Evolutionary conservation across 768 basidiomycete genomes (phyloP).

Genomic region (Suillus discolor): DNA sequence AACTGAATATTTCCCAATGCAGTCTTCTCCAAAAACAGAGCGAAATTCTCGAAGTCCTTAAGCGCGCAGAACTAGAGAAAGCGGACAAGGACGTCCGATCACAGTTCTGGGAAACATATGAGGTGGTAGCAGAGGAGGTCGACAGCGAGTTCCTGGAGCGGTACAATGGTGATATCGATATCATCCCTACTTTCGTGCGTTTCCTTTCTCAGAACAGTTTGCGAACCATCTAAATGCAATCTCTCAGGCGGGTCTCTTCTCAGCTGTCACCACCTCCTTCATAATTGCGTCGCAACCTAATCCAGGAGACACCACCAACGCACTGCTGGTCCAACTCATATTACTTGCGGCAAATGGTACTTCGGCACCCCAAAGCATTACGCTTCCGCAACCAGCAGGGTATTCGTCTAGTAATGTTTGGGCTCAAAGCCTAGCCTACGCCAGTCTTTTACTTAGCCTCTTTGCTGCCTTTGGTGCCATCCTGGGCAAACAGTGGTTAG

Average conservation of each 20-base stretch:
- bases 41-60: slow-evolving; percentile 2
- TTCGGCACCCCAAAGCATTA: slow-evolving; percentile 3
- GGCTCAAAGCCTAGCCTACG: slow-evolving; percentile 17
- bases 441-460: slow-evolving; percentile 18
- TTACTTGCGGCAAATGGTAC: slow-evolving; percentile 16
- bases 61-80: slow-evolving; percentile 3
- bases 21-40: slow-evolving; percentile 4
- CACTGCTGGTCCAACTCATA: slow-evolving; percentile 15
- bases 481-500: slow-evolving; percentile 22
- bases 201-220: not conserved
- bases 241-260: slow-evolving; percentile 21
- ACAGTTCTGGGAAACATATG: slow-evolving; percentile 10
- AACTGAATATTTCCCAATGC: not conserved
- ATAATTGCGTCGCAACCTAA: slow-evolving; percentile 15
- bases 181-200: slow-evolving; percentile 15
- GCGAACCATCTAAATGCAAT: not conserved
- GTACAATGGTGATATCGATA: slow-evolving; percentile 17
- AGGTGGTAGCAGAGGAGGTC: slow-evolving; percentile 8
- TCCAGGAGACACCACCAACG: slow-evolving; percentile 15
- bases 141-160: slow-evolving; percentile 12
- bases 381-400: slow-evolving; percentile 12
- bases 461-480: slow-evolving; percentile 21
- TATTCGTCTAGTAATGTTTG: slow-evolving; percentile 12
- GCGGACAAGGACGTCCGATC: slow-evolving; percentile 11
- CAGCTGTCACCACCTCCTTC: slow-evolving; percentile 20